Percentiles rank a stretch among this genome's conserved stretches.
phyloP scores from a whole-genome alignment of 768 basidiomycete genomes.

The Lentinula sp. region DNA sequence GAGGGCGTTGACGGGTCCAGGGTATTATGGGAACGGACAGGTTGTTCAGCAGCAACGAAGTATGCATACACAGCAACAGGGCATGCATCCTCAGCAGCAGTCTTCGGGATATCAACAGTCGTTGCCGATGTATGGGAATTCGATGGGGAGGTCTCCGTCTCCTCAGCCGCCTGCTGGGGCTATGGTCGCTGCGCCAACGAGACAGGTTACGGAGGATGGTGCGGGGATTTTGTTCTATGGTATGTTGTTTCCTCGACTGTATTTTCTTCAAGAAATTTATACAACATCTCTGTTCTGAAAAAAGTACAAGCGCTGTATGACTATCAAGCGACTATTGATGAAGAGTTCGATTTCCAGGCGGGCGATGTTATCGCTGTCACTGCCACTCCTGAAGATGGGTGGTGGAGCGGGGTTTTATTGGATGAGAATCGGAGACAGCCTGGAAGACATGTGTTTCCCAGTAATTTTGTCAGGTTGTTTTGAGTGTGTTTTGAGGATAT shows the following conservation, averaged over 20 bases:
- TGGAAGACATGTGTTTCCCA: conserved; percentile 52
- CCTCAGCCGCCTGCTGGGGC: conserved; percentile 36
- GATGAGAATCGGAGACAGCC: conserved; percentile 44
- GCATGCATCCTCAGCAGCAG: conserved; percentile 1
- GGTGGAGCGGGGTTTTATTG: conserved; percentile 69
- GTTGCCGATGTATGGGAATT: background rate
- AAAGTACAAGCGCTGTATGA: conserved; percentile 63
- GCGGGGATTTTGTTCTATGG: conserved; percentile 13
- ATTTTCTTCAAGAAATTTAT: background rate
- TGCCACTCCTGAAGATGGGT: conserved; percentile 68
- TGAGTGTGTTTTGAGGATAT: conserved; percentile 15
- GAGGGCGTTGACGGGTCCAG: background rate
- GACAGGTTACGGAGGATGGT: conserved; percentile 8
- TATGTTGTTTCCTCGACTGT: background rate
- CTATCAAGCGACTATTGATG: conserved; percentile 53
- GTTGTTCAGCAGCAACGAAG: background rate
- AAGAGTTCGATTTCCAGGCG: conserved; percentile 72
- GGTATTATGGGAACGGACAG: conserved; percentile 4
- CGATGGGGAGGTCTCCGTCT: conserved; percentile 27
- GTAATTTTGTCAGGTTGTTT: conserved; percentile 56
- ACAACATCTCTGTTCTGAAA: conserved; percentile 7
- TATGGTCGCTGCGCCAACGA: conserved; percentile 37
- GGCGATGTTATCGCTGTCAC: conserved; percentile 76
- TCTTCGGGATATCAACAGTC: background rate
- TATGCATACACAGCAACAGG: background rate